Evolutionary conservation across 306 rosid species (phyloP).

Genomic region (Castanospermum australe): DNA sequence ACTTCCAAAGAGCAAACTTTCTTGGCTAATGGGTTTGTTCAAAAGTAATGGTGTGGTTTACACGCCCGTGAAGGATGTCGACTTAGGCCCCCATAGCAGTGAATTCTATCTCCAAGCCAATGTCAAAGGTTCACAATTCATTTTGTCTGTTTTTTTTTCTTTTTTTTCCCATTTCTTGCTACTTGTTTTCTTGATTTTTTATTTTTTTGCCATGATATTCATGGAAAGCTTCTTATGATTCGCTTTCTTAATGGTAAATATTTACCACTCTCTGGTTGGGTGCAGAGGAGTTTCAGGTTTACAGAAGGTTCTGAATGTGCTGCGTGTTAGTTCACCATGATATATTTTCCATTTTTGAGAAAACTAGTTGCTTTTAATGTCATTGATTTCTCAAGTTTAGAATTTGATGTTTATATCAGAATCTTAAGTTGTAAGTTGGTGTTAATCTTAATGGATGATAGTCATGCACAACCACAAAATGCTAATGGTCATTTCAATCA

Average conservation of each 20-base stretch:
- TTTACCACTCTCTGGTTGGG: neutral
- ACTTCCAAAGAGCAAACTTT: neutral
- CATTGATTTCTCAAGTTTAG: neutral
- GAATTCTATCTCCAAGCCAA: slow-evolving; percentile 74
- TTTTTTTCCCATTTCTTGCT: neutral
- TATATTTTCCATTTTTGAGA: neutral
- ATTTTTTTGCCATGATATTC: neutral
- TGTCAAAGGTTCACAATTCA: slow-evolving; percentile 67
- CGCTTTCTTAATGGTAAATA: neutral
- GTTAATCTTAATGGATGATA: neutral
- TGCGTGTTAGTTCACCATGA: neutral
- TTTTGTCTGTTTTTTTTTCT: neutral
- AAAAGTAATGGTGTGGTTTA: slow-evolving; percentile 42
- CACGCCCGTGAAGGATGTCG: slow-evolving; percentile 58
- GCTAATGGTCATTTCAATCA: slow-evolving; percentile 12
- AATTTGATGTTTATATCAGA: neutral
- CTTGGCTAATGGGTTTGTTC: slow-evolving; percentile 47
- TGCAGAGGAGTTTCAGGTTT: slow-evolving; percentile 8
- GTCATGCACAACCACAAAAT: neutral
- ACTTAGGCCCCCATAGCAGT: slow-evolving; percentile 57
- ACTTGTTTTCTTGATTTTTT: neutral
- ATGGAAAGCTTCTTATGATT: neutral
- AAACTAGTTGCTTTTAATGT: neutral
- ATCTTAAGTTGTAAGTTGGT: neutral
- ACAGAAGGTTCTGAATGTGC: neutral